Percentiles rank a stretch among this genome's conserved stretches.
phyloP scores from a whole-genome alignment of 1,284 basidiomycete genomes.

The Malassezia brasiliensis region DNA sequence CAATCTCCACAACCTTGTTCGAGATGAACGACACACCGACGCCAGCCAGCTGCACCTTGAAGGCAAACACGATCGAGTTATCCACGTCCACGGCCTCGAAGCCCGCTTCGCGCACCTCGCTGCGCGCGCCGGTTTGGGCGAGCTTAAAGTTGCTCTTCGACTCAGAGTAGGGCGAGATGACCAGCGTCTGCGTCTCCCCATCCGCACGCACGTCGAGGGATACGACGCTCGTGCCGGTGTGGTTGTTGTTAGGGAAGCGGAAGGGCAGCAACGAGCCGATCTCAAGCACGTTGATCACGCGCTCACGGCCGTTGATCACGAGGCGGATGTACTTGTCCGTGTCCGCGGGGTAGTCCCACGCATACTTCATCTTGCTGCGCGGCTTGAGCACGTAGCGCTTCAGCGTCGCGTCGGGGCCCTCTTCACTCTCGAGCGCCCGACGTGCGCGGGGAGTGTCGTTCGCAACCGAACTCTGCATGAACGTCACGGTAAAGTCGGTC shows the following conservation, averaged over 20 bases:
- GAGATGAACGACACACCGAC: conserved; percentile 89
- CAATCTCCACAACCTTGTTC: conserved; percentile 73
- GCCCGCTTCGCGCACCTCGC: conserved; percentile 50
- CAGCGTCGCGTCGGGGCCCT: conserved; percentile 12
- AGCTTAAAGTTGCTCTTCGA: conserved; percentile 83
- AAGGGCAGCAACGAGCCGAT: conserved; percentile 88
- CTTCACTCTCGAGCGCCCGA: neutral
- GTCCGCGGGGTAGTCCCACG: conserved; percentile 89
- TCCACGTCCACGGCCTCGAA: conserved; percentile 79
- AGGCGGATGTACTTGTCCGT: conserved; percentile 71
- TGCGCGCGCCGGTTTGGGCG: conserved; percentile 51
- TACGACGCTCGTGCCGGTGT: conserved; percentile 55
- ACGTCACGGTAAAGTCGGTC: conserved; percentile 62
- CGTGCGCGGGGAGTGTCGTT: conserved; percentile 22
- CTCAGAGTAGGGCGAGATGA: conserved; percentile 77
- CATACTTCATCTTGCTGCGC: conserved; percentile 61
- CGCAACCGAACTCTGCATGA: conserved; percentile 57
- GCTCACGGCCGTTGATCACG: conserved; percentile 57
- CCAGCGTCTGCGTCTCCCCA: conserved; percentile 72
- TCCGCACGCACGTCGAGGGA: conserved; percentile 91
- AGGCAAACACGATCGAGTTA: conserved; percentile 59
- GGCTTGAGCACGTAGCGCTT: conserved; percentile 56
- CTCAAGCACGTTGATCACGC: conserved; percentile 83
- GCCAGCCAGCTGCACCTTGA: conserved; percentile 74
- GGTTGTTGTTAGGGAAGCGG: conserved; percentile 55